Evolutionary conservation across 2,329 filamentous ascomycete species (phyloP).

Genomic region (Venturia asperata): DNA sequence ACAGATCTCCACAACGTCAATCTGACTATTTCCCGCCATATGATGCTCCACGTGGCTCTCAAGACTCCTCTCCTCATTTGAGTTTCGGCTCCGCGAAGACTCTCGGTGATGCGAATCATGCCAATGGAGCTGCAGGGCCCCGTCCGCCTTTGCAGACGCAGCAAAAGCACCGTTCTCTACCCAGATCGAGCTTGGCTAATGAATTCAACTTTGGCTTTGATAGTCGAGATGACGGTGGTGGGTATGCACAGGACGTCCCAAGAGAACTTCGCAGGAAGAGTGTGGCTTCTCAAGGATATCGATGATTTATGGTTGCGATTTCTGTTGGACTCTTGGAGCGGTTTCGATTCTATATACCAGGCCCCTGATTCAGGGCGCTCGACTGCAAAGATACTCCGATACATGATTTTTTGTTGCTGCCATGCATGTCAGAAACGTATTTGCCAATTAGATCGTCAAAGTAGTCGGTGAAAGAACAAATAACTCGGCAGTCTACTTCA

Average conservation of each 20-base stretch:
- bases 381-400: background rate
- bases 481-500: background rate
- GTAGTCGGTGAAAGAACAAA: too few relatives aligned
- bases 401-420: background rate
- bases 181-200: background rate
- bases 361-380: background rate
- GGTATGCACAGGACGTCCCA: background rate
- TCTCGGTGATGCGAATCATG: background rate
- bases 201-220: constrained; percentile 4
- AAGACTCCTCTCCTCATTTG: background rate
- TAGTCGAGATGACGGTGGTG: background rate
- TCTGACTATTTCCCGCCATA: constrained; percentile 2
- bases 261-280: constrained; percentile 5
- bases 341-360: background rate
- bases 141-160: constrained; percentile 6
- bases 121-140: background rate
- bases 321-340: background rate
- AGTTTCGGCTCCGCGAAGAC: constrained; percentile 6
- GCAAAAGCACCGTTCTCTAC: background rate
- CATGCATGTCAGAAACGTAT: too few relatives aligned
- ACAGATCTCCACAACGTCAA: background rate
- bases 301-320: background rate
- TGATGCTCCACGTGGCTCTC: background rate
- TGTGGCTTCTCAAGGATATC: background rate
- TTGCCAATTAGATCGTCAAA: too few relatives aligned